phyloP scores from a whole-genome alignment of 139 green algal genomes.

The Limnomonas spitsbergensis region DNA sequence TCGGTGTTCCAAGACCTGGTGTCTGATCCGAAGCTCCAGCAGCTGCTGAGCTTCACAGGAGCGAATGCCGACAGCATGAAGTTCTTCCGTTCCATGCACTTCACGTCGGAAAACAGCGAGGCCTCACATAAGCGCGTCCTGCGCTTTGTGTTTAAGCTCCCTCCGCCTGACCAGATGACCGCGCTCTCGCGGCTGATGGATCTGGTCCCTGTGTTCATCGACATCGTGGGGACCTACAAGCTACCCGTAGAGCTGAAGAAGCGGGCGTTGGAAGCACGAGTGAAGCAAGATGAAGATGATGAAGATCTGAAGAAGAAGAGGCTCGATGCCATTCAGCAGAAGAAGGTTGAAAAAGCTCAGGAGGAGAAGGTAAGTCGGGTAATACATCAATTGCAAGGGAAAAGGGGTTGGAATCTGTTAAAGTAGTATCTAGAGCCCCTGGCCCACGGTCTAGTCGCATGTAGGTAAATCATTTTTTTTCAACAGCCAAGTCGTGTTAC shows the following conservation, averaged over 20 bases:
- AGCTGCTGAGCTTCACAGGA: conserved; percentile 7
- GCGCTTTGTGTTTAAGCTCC: conserved; percentile 37
- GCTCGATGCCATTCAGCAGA: background rate
- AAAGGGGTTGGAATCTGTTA: background rate
- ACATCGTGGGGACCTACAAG: conserved; percentile 27
- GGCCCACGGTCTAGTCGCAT: background rate
- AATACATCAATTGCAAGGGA: too few species aligned
- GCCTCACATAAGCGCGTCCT: conserved; percentile 34
- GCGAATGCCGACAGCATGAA: conserved; percentile 11
- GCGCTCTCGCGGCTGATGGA: conserved; percentile 29
- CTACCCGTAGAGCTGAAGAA: conserved; percentile 12
- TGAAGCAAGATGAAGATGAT: background rate
- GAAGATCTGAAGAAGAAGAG: conserved; percentile 6
- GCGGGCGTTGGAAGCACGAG: conserved; percentile 2
- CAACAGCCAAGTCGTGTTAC: too few species aligned
- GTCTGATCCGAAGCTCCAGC: conserved; percentile 13
- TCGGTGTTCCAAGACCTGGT: conserved; percentile 29
- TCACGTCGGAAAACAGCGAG: conserved; percentile 29
- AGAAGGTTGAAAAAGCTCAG: conserved; percentile 13
- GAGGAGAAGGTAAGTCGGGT: conserved; percentile 3
- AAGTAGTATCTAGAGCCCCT: background rate
- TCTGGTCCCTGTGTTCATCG: conserved; percentile 42
- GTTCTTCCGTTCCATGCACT: conserved; percentile 36
- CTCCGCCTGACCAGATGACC: conserved; percentile 23
- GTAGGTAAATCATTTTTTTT: background rate